A percentile compares a stretch with the other conserved stretches of the same genome.
Evolutionary conservation across 2,329 filamentous ascomycete species (phyloP).

Genomic region (Colletotrichum eremochloae): DNA sequence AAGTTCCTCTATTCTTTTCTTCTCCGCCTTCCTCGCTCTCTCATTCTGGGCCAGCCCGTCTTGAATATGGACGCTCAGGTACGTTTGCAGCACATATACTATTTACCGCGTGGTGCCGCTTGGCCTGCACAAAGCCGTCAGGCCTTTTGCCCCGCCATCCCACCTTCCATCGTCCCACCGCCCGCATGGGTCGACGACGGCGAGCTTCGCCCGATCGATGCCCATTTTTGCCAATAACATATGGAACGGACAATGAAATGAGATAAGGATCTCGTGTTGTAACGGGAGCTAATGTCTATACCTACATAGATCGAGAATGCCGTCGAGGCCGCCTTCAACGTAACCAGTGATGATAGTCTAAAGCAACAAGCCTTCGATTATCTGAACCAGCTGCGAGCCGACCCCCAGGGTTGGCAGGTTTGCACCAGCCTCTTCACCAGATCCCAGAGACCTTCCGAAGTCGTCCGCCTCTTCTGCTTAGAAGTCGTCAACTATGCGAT

Average conservation of each 20-base stretch:
- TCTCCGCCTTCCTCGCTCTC: not conserved
- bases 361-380: conserved; percentile 88
- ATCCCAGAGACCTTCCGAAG: conserved; percentile 80
- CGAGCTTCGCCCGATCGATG: conserved; percentile 22
- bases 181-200: conserved; percentile 18
- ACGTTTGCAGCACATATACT: conserved; percentile 47
- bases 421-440: conserved; percentile 89
- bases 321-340: conserved; percentile 93
- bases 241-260: not conserved
- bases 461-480: conserved; percentile 89
- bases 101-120: conserved; percentile 8
- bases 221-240: not conserved
- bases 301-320: conserved; percentile 85
- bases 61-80: conserved; percentile 64
- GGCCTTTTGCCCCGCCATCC: conserved; percentile 48
- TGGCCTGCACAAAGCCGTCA: conserved; percentile 24
- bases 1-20: conserved; percentile 9
- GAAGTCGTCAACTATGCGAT: conserved; percentile 95
- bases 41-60: conserved; percentile 35
- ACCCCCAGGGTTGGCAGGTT: conserved; percentile 90
- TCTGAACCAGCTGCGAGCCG: conserved; percentile 81
- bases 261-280: not conserved
- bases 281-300: conserved; percentile 14
- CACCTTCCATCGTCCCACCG: conserved; percentile 43
- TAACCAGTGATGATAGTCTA: conserved; percentile 78